Evolutionary conservation across 192 early-diverging fungal genomes (phyloP).

Genomic region (Gaertneriomyces semiglobifer): DNA sequence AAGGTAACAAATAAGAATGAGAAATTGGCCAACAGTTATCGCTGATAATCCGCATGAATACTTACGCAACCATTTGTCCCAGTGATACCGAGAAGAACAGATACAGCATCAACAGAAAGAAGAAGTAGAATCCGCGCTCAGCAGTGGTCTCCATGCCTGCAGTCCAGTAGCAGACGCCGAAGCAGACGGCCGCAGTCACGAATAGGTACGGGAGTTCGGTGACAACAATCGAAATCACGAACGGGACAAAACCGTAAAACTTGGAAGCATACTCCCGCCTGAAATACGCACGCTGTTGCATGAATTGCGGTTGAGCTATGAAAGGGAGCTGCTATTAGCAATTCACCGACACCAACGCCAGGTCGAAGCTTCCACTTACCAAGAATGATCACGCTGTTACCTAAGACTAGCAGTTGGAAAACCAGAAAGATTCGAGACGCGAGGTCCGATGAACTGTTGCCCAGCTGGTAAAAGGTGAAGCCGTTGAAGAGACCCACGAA

Average conservation of each 20-base stretch:
- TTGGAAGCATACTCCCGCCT: slow-evolving; percentile 64
- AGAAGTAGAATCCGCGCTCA: slow-evolving; percentile 60
- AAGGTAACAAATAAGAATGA: slow-evolving; percentile 67
- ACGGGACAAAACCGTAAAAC: slow-evolving; percentile 68
- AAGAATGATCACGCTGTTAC: slow-evolving; percentile 67
- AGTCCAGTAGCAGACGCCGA: slow-evolving; percentile 66
- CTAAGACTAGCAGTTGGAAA: slow-evolving; percentile 66
- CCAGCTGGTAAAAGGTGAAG: slow-evolving; percentile 70
- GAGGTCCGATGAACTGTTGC: slow-evolving; percentile 48
- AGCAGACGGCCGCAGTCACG: slow-evolving; percentile 59
- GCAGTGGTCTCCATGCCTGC: slow-evolving; percentile 40
- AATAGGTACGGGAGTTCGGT: slow-evolving; percentile 71
- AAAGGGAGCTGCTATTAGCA: slow-evolving; percentile 60
- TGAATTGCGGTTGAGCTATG: slow-evolving; percentile 51
- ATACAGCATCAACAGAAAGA: slow-evolving; percentile 56
- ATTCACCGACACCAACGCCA: background rate
- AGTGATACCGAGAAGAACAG: slow-evolving; percentile 66
- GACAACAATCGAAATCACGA: slow-evolving; percentile 57
- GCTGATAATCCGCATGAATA: slow-evolving; percentile 59
- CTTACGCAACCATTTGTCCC: slow-evolving; percentile 72
- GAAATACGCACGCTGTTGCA: slow-evolving; percentile 50
- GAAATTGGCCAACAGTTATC: slow-evolving; percentile 44
- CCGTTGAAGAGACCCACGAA: slow-evolving; percentile 62
- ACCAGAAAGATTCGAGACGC: slow-evolving; percentile 70
- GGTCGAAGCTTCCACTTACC: slow-evolving; percentile 23